Base-by-base conservation (phyloP, 805 yeast species). In the Saccharomycopsis fodiens region DNA sequence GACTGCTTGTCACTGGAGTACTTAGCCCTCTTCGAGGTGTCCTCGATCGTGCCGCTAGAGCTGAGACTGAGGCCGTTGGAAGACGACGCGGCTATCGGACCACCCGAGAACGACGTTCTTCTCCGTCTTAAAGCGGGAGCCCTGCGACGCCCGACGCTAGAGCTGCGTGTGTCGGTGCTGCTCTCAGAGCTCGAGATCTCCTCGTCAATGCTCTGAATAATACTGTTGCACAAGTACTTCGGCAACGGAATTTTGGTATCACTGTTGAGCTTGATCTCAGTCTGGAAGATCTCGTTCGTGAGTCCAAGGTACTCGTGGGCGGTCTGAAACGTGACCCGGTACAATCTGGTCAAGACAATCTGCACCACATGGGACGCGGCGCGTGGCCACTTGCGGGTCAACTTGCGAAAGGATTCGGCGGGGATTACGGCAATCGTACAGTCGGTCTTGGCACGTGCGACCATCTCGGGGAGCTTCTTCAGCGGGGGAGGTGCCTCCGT, bases 351-450 rank as follows among this genome's bases (percentile, higher is more conserved):
- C 46, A 91, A 65, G 20, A 91, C 86, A 77, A 91, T 88, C 55
- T 94, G 96, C 12, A 91, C 91, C 25, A 93, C 89, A 61, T 89
- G 96, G 0, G 96, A 85, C 0, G 96, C 82, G 1, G 96, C 85
- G 52, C 84, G 77, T 4, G 97, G 97, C 58, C 80, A 86, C 55
- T 79, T 84, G 25, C 67, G 59, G 4, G 84, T 81, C 34, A 91
- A 72, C 44, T 83, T 68, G 45, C 76, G 72, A 55, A 91, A 93
- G 0, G 97, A 85, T 43, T 78, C 80, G 1, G 81, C 78, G 0
- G 98, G 98, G 13, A 91, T 89, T 31, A 91, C 83, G 0, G 97
- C 95, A 44, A 91, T 83, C 0, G 97, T 89, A 29, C 94, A 84
- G 35, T 75, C 78, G 2, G 69, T 66, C 5, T 75, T 73, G 0